phyloP scores from a whole-genome alignment of 1,284 basidiomycete genomes.

The Puccinia polysora region DNA sequence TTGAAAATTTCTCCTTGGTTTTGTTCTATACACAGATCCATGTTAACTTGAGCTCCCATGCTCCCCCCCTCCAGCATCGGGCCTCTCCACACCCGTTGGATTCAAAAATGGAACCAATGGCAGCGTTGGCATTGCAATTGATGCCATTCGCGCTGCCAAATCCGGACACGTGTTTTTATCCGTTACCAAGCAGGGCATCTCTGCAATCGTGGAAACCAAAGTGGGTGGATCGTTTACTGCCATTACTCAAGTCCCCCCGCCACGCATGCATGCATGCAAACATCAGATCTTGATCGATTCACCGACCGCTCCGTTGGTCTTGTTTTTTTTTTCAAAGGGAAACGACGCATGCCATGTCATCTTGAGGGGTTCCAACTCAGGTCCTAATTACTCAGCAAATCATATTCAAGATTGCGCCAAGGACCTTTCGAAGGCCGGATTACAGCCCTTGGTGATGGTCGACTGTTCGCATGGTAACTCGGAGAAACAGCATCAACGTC shows the following conservation, averaged over 20 bases:
- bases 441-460: conserved; percentile 78
- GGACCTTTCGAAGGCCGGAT: conserved; percentile 70
- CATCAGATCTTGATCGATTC: background rate
- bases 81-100: conserved; percentile 80
- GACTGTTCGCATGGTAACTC: conserved; percentile 81
- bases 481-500: conserved; percentile 61
- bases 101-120: conserved; percentile 75
- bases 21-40: background rate
- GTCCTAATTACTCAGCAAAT: conserved; percentile 76
- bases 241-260: too few relatives aligned
- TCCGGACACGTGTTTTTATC: conserved; percentile 97
- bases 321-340: conserved; percentile 37
- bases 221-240: background rate
- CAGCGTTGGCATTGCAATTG: conserved; percentile 68
- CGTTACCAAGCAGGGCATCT: conserved; percentile 79
- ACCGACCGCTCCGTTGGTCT: background rate
- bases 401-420: conserved; percentile 68
- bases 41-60: background rate
- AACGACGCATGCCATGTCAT: conserved; percentile 82
- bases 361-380: conserved; percentile 78
- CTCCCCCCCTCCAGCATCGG: conserved; percentile 50
- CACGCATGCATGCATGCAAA: too few relatives aligned
- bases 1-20: background rate
- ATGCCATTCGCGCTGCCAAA: conserved; percentile 88
- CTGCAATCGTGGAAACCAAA: conserved; percentile 56